phyloP scores from a whole-genome alignment of 352 stramenopile genomes.

The Globisporangium splendens region DNA sequence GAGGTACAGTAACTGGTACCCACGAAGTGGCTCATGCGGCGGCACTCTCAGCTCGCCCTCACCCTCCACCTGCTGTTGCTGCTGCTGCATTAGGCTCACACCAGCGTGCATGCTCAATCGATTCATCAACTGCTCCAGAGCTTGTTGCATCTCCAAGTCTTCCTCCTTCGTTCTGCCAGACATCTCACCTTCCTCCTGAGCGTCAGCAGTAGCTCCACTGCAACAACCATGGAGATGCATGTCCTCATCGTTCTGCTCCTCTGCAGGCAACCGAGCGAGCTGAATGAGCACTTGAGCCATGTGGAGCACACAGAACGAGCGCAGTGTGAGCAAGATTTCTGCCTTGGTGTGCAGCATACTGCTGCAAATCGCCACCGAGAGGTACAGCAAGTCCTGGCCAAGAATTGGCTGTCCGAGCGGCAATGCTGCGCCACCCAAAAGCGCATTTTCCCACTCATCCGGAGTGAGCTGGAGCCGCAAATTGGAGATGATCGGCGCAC shows the following conservation, averaged over 20 bases:
- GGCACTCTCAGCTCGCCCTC: conserved; percentile 5
- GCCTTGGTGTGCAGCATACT: conserved; percentile 75
- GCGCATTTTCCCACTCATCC: conserved; percentile 47
- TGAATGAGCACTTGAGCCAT: conserved; percentile 80
- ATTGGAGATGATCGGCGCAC: conserved; percentile 40
- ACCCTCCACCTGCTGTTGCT: conserved; percentile 5
- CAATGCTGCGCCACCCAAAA: conserved; percentile 44
- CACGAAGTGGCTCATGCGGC: conserved; percentile 31
- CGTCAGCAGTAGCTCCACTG: conserved; percentile 2
- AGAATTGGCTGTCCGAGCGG: conserved; percentile 61
- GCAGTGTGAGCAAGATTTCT: conserved; percentile 76
- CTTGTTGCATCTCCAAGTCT: conserved; percentile 32
- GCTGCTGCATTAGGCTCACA: conserved; percentile 24
- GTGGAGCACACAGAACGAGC: conserved; percentile 70
- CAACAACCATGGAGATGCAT: conserved; percentile 11
- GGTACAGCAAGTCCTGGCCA: conserved; percentile 71
- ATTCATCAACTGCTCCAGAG: conserved; percentile 52
- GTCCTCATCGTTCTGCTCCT: conserved; percentile 54
- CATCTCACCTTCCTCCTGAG: conserved; percentile 10
- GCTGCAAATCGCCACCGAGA: conserved; percentile 71
- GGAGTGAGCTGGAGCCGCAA: conserved; percentile 38
- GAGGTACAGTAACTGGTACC: conserved; percentile 52
- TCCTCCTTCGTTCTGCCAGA: conserved; percentile 25
- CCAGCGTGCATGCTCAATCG: conserved; percentile 40
- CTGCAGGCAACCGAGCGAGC: conserved; percentile 41